Base-by-base conservation (phyloP, 257 asterid genomes). In the Plantago major region DNA sequence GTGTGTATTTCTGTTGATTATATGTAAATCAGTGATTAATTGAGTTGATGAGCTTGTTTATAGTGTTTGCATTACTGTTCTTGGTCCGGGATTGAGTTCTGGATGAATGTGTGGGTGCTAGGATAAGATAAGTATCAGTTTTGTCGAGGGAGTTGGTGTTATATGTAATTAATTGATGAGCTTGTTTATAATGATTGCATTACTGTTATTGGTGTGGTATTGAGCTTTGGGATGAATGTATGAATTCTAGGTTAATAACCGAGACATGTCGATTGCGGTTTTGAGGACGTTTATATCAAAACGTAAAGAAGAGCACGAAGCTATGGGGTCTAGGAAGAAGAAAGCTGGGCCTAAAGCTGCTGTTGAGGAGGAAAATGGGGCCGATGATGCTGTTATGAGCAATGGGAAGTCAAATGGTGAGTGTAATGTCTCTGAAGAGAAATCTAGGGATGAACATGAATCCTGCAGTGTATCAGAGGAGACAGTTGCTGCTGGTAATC, bases 191-290 rank as follows among this genome's bases (percentile, higher is more conserved):
- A 7, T 33, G 40, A 5, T 33, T 33, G 40, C 40, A 4, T 33
- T 33, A 33, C 40, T 33, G 40, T 5, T 33, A 33, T 33, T 33
- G 40, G 40, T 33, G 8, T 33, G 42, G 12, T 10, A 30, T 38
- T 74, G 71, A 67, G 44, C 48, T 44, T 72, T 42, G 40, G 40
- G 40, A 33, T 62, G 67, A 54, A 59, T 75, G 18, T 63, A 28
- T 60, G 38, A 62, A 28, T 66, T 54, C 33, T 87, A 93, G 99
- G 97, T 93, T 64, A 87, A 93, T 55, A 89, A 93, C 73, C 82
- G 97, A 71, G 99, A 93, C 70, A 82, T 93, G 89, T 93, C 99
- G 16, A 79, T 93, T 72, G 96, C 99, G 22, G 96, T 93, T 74
- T 67, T 89, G 85, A 84, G 99, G 81, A 70, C 86, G 47, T 89